phyloP scores from a whole-genome alignment of 1,284 basidiomycete species.

The Apiotrichum akiyoshidainum region DNA sequence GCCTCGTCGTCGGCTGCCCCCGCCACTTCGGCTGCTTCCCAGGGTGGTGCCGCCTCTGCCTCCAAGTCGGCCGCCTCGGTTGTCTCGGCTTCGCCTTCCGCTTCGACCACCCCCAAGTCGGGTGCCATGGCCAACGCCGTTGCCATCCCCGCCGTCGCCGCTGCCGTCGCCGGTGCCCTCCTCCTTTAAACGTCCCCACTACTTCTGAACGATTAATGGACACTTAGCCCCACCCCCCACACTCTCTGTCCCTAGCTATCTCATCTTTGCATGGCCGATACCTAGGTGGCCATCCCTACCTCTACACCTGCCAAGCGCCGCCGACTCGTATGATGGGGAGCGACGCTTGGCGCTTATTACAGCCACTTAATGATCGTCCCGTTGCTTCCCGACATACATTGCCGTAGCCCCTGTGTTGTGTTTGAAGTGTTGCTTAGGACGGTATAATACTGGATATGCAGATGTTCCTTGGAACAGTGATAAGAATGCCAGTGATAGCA shows the following conservation, averaged over 20 bases:
- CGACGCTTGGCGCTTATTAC: neutral
- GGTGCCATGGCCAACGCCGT: constrained; percentile 15
- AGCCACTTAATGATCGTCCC: neutral
- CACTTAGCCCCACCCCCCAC: neutral
- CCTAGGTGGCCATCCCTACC: neutral
- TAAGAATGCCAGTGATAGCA: neutral
- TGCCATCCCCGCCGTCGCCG: constrained; percentile 34
- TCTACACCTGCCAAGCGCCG: neutral
- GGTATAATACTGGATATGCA: constrained; percentile 3
- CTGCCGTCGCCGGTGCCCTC: constrained; percentile 36
- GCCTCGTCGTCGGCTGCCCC: constrained; percentile 5
- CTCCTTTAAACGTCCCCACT: constrained; percentile 29
- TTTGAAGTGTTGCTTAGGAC: constrained; percentile 1
- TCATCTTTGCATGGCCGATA: neutral
- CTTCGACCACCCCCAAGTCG: constrained; percentile 19
- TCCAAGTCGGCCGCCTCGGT: neutral
- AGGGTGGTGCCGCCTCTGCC: constrained; percentile 6
- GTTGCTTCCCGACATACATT: neutral
- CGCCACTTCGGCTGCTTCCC: constrained; percentile 1
- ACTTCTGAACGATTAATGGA: neutral
- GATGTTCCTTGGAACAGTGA: constrained; percentile 1
- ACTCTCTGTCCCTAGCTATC: neutral
- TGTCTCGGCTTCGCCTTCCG: constrained; percentile 8
- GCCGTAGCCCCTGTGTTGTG: neutral
- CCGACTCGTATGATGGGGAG: neutral